Base-by-base conservation (phyloP, 2,329 filamentous ascomycete genomes). In the Colletotrichum salicis region DNA sequence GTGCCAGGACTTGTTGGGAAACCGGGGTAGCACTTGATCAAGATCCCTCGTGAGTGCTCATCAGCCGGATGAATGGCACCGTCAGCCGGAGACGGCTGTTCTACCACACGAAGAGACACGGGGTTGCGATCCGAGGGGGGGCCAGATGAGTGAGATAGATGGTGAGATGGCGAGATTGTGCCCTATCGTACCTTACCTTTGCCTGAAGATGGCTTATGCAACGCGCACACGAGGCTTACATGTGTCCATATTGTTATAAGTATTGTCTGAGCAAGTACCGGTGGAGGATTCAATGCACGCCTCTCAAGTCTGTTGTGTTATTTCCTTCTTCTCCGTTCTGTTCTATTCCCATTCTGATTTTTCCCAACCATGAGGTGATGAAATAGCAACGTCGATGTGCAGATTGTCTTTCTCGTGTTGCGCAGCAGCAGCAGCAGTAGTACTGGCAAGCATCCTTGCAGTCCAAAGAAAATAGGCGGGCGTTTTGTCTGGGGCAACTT, bases 11-110 rank as follows among this genome's bases (percentile, higher is more conserved):
- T 57, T 54, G 59, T 60, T 71, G 66, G 65, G 69, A 59, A 69
- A 51, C 55, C 54, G 60, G 64, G 65, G 65, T 71, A 54, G 31
- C 70, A 70, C 70, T 70, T 70, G 70, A 72, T 51, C 66, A 59
- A 64, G 60, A 72, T 72, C 59, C 33, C 70, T 69, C 70, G 66
- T 57, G 70, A 69, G 70, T 37, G 48, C 15, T 41, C 22, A 45
- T 68, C 61, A 60, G 48, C 64, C 64, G 68, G 64, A 55, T 67
- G 68, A 37, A 57, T 62, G 64, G 68, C 51, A 71, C 68, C 64
- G 68, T 62, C 68, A 71, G 68, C 65, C 55, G 55, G 48, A 59
- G 58, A 37, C 60, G 62, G 59, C 51, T 56, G 48, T 64, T 70
- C 48, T 51, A 41, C 69, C 65, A 68, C 54, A 69, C 59, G 33